Base-by-base conservation (phyloP, 345 rosid genomes). In the Conringia planisiliqua region DNA sequence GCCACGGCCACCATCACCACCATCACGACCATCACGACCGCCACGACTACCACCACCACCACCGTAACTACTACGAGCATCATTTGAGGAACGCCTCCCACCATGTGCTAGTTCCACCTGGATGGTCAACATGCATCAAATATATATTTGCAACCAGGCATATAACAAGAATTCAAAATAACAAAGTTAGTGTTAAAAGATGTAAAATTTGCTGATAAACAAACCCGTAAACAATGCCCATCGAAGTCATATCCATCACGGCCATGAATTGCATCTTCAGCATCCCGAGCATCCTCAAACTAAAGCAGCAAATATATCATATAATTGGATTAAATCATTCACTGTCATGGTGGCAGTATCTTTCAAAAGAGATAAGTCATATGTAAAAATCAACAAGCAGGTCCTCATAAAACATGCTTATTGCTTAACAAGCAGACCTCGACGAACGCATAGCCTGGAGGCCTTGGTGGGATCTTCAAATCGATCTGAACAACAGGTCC, bases 91-190 rank as follows among this genome's bases (percentile, higher is more conserved):
- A 29, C 92, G 90, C 44, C 98, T 88, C 58, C 98, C 98, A 57
- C 99, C 97, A 87, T 95, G 99, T 10, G 98, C 96, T 67, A 92
- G 90, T 63, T 95, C 99, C 86, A 95, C 99, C 99, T 95, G 72
- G 54, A 47, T 39, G 29, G 4, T 66, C 46, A 77, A 24, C 57
- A 66, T 6, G 5, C 33, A 66, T 42, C 33, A 50, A 4, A 38
- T 5, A 57, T 9, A 54, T 4, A 10, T 5, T 42, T 12, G 27
- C 6, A 9, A 69, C 14, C 36, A 33, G 55, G 11, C 3, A 55
- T 12, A 68, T 3, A 22, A 26, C 29, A 17, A 26, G n/a, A 1
- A 4, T 47, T 39, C 4, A 58, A 10, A 61, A 17, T 4, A 5
- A 13, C 39, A 68, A 39, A 39, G 0, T 8, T 48, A 17, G 10